Evolutionary conservation across 257 asterid genomes (phyloP), one percentile per base, ranked within the genome.

Genomic region (Solanum gracilifrons): DNA sequence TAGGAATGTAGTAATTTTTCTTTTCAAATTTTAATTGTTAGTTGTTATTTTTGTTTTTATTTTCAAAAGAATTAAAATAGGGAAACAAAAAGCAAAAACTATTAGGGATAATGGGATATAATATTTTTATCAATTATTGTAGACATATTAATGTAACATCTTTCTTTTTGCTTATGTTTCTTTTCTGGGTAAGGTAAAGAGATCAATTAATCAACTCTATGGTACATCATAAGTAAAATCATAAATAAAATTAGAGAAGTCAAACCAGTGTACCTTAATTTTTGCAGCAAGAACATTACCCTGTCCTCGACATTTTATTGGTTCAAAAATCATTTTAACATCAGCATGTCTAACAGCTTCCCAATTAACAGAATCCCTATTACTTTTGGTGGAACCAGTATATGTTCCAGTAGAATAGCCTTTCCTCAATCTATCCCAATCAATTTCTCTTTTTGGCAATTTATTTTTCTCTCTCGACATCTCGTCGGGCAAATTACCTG

Each of bases 301-400:
- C 93, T 88, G 90, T 39, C 98, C 98, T 66, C 98, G 87, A 13
- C 23, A 32, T 55, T 5, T 23, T 1, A 95, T 93, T 23, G 83
- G 84, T 6, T 87, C 8, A 46, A 93, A 88, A 23, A 96, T 25
- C 35, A 89, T 92, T 6, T 7, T 35, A 15, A 51, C 80, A 1
- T 93, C 9, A 4, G 95, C 94, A 76, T 84, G 69, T 85, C 93
- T 90, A 25, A 95, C 92, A 2, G 93, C 95, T 36, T 91, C 93
- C 97, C 96, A 94, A 27, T 96, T 85, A 39, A 93, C 90, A 39
- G 93, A 87, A 89, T 94, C 98, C 23, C 37, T 25, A 13, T 64
- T 83, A 41, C 25, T 58, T 39, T 25, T 23, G 10, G 55, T 32
- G 35, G 90, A 84, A 6, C 85, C 86, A 39, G 85, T 87, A 31